Conservation (phyloP, 495 filamentous ascomycete species). For the Evernia prunastri region DNA sequence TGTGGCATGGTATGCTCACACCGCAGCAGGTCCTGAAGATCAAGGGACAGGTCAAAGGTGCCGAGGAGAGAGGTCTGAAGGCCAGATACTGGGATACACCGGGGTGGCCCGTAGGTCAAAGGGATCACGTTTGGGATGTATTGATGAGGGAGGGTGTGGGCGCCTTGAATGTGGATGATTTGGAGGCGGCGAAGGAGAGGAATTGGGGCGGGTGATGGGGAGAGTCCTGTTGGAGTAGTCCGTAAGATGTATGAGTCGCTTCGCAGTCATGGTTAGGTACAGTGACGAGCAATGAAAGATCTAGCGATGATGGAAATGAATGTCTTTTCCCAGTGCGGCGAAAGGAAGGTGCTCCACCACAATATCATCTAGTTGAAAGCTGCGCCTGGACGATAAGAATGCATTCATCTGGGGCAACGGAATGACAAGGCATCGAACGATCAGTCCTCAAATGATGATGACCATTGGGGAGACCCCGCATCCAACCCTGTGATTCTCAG, state of each 20-base stretch:
- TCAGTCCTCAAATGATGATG: too few relatives aligned
- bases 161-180: constrained; percentile 61
- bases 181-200: constrained; percentile 41
- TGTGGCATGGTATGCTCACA: constrained; percentile 32
- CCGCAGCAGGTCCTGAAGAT: constrained; percentile 51
- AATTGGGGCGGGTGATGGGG: constrained; percentile 33
- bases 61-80: constrained; percentile 56
- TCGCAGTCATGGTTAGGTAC: too few relatives aligned
- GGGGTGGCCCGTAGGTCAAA: constrained; percentile 52
- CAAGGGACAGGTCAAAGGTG: constrained; percentile 53
- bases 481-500: too few relatives aligned
- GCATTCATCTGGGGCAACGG: too few relatives aligned
- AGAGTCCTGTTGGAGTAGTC: not conserved
- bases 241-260: not conserved
- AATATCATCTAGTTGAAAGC: too few relatives aligned
- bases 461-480: too few relatives aligned
- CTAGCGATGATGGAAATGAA: too few relatives aligned
- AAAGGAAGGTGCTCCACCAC: too few relatives aligned
- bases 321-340: too few relatives aligned
- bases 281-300: too few relatives aligned
- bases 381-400: too few relatives aligned
- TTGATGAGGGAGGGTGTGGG: constrained; percentile 63
- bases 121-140: constrained; percentile 64
- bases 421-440: too few relatives aligned
- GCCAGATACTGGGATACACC: constrained; percentile 73